Conservation (phyloP, 352 stramenopile species). For the Pythium plurisporium region DNA sequence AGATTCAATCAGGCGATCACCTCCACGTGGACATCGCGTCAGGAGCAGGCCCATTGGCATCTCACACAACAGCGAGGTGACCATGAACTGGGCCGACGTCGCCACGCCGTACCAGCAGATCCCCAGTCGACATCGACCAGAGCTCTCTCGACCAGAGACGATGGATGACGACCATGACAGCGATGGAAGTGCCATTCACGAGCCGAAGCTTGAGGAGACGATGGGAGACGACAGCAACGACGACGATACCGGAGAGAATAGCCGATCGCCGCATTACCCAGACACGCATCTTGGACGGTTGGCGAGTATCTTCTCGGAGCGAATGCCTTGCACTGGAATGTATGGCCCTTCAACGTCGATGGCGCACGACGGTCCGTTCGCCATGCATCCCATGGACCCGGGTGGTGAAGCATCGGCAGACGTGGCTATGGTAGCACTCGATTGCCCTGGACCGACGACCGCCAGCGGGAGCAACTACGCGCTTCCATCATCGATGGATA, state of each 20-base stretch:
- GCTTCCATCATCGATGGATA: slow-evolving; percentile 13
- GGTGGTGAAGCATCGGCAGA: background rate
- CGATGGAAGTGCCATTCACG: background rate
- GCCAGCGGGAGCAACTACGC: background rate
- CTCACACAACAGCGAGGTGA: background rate
- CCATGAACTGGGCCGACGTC: slow-evolving; percentile 29
- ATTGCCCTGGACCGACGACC: background rate
- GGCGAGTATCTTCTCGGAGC: slow-evolving; percentile 21
- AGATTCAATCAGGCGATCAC: slow-evolving; percentile 2
- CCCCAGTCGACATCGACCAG: slow-evolving; percentile 4
- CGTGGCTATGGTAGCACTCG: slow-evolving; percentile 6
- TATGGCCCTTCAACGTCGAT: slow-evolving; percentile 5
- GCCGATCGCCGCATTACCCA: background rate
- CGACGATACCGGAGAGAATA: too few species aligned
- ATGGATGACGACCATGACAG: background rate
- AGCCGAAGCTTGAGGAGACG: slow-evolving; percentile 12
- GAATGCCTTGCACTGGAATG: slow-evolving; percentile 25
- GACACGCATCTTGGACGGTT: slow-evolving; percentile 20
- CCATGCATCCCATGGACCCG: slow-evolving; percentile 11
- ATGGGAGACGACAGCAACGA: background rate
- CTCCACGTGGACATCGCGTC: background rate
- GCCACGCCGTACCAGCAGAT: slow-evolving; percentile 9
- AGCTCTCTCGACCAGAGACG: background rate
- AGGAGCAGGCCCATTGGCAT: slow-evolving; percentile 9
- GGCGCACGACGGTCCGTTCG: slow-evolving; percentile 2